phyloP scores from a whole-genome alignment of 2,329 filamentous ascomycete genomes.

The Arachnopeziza araneosa region DNA sequence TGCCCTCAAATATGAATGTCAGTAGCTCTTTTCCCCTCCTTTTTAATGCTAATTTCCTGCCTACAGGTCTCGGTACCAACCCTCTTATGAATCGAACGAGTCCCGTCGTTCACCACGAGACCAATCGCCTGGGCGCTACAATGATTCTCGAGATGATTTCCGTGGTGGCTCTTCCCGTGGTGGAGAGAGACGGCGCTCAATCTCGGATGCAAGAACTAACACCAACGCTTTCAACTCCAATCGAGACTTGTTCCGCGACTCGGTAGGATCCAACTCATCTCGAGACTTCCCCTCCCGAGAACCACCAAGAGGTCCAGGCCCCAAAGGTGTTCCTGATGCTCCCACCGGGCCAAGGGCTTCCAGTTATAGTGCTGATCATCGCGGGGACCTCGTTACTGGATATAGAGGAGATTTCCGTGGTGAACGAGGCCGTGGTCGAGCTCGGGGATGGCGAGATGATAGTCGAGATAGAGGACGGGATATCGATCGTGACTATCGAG shows the following conservation, averaged over 20 bases:
- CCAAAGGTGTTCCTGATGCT: slow-evolving; percentile 66
- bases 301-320: slow-evolving; percentile 71
- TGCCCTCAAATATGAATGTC: slow-evolving; percentile 30
- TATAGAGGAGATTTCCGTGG: slow-evolving; percentile 51
- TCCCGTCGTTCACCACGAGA: slow-evolving; percentile 37
- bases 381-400: slow-evolving; percentile 29
- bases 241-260: slow-evolving; percentile 52
- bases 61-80: slow-evolving; percentile 30
- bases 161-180: slow-evolving; percentile 24
- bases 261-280: slow-evolving; percentile 27
- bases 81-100: slow-evolving; percentile 33
- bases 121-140: slow-evolving; percentile 32
- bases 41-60: slow-evolving; percentile 11
- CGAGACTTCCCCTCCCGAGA: slow-evolving; percentile 30
- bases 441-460: slow-evolving; percentile 47
- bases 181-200: slow-evolving; percentile 28
- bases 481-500: slow-evolving; percentile 44
- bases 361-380: slow-evolving; percentile 53
- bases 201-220: slow-evolving; percentile 24
- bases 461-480: slow-evolving; percentile 52
- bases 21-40: slow-evolving; percentile 3
- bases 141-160: slow-evolving; percentile 27
- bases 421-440: slow-evolving; percentile 42
- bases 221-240: slow-evolving; percentile 54
- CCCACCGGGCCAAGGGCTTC: slow-evolving; percentile 60